A percentile compares a stretch with the other conserved stretches of the same genome.
Conservation (phyloP, 2,329 filamentous ascomycete species). For the Paracorniculantispora psalliotae region DNA sequence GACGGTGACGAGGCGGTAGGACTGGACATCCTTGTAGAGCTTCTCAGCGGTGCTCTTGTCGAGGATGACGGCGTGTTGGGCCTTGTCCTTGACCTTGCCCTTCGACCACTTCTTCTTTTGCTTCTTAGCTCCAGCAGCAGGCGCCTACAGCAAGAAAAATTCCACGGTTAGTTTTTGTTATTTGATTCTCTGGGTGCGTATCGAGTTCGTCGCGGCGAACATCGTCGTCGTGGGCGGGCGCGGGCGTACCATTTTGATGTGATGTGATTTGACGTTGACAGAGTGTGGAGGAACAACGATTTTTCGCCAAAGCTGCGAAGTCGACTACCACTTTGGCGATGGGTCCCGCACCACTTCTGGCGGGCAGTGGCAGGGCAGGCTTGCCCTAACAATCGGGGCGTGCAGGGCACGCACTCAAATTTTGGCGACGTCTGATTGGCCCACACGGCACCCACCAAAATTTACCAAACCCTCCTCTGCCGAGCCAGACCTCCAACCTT, state of each 20-base stretch:
- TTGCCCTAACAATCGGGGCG: slow-evolving; percentile 35
- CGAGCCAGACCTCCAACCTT: slow-evolving; percentile 31
- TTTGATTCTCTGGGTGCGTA: slow-evolving; percentile 15
- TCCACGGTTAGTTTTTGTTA: slow-evolving; percentile 9
- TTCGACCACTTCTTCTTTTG: slow-evolving; percentile 51
- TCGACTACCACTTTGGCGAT: slow-evolving; percentile 24
- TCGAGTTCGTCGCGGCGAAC: slow-evolving; percentile 14
- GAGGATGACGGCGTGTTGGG: slow-evolving; percentile 97
- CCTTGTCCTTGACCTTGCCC: slow-evolving; percentile 98
- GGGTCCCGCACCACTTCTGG: slow-evolving; percentile 17
- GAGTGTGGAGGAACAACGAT: slow-evolving; percentile 30
- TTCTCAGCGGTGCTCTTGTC: slow-evolving; percentile 97
- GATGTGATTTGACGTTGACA: slow-evolving; percentile 36
- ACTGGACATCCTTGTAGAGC: slow-evolving; percentile 99
- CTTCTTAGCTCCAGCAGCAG: slow-evolving; percentile 35
- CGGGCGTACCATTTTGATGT: slow-evolving; percentile 39
- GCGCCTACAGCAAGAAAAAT: slow-evolving; percentile 28
- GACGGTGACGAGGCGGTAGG: slow-evolving; percentile 98
- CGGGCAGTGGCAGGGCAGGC: slow-evolving; percentile 30
- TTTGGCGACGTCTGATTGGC: slow-evolving; percentile 32
- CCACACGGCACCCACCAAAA: slow-evolving; percentile 30
- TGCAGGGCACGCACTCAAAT: slow-evolving; percentile 25
- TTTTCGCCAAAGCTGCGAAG: slow-evolving; percentile 25
- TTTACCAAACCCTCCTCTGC: slow-evolving; percentile 28
- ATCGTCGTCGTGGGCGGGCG: slow-evolving; percentile 11